Base-by-base conservation (phyloP, 2,329 filamentous ascomycete genomes). In the Fusarium subglutinans region DNA sequence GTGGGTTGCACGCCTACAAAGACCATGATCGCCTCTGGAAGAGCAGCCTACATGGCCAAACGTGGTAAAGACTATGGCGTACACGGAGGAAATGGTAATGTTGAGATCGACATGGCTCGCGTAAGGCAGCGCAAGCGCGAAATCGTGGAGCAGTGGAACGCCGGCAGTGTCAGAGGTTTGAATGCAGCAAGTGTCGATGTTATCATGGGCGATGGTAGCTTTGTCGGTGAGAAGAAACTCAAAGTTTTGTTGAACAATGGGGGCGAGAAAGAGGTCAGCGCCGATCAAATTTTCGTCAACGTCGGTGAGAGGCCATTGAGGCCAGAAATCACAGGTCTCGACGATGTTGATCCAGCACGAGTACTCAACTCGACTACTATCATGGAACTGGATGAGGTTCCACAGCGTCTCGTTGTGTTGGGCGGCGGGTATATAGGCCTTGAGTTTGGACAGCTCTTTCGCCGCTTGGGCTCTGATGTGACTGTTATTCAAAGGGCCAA, bases 1-100 rank as follows among this genome's bases (percentile, higher is more conserved):
- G 86, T 87, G 69, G 87, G 87, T 9, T 89, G 88, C 73, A 89
- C 87, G 17, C 87, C 87, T 0, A 89, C 88, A 26, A 90, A 89
- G 77, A 89, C 88, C 14, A 85, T 90, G 83, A 85, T 90, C 55
- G 84, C 87, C 7, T 87, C 85, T 26, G 88, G 86, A 3, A 81
- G 86, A 8, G 83, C 84, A 6, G 87, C 87, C 5, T 85, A 89
- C 73, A 68, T 87, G 15, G 78, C 83, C 2, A 75, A 80, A 6
- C 80, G 86, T 5, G 83, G 81, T 1, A 74, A 72, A 7, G 84
- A 87, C 43, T 89, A 87, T 75, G 87, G 87, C 14, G 82, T 89
- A 20, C 76, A 80, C 33, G 51, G 76, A 26, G 78, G 78, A 54
- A 69, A 78, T 8, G 62, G 57, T 12, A 56, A 43, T 20, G 76